Evolutionary conservation across 1,284 basidiomycete species (phyloP).

Genomic region (Melanopsichium pennsylvanicum): DNA sequence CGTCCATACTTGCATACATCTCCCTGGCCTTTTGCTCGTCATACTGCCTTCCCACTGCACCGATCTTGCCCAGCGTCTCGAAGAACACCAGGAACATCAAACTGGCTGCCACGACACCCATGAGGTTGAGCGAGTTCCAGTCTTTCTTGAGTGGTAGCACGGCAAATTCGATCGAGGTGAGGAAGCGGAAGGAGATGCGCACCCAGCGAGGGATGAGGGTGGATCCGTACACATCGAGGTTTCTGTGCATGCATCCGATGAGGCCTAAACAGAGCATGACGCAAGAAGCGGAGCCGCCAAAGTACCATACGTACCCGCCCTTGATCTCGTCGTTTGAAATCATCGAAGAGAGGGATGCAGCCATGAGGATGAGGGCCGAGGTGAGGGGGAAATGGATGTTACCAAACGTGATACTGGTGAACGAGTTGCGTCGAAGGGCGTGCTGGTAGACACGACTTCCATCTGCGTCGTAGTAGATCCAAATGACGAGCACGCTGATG

Average conservation of each 20-base stretch:
- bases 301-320: conserved; percentile 57
- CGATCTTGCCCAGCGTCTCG: conserved; percentile 63
- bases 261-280: conserved; percentile 49
- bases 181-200: conserved; percentile 48
- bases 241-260: conserved; percentile 56
- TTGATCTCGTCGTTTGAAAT: conserved; percentile 30
- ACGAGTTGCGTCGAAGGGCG: conserved; percentile 60
- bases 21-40: conserved; percentile 44
- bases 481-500: conserved; percentile 59
- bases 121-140: conserved; percentile 45
- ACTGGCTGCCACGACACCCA: conserved; percentile 43
- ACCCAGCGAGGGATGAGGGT: conserved; percentile 49
- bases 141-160: conserved; percentile 48
- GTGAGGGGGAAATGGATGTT: conserved; percentile 63
- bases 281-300: conserved; percentile 42
- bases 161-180: conserved; percentile 40
- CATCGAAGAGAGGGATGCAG: conserved; percentile 39
- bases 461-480: conserved; percentile 61
- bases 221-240: conserved; percentile 50
- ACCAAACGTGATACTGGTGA: conserved; percentile 57
- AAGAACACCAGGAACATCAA: conserved; percentile 49
- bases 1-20: conserved; percentile 30
- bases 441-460: conserved; percentile 61
- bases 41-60: conserved; percentile 51
- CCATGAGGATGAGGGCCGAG: conserved; percentile 56